phyloP scores from a whole-genome alignment of 2,329 filamentous ascomycete genomes.

The Cercospora citrullina region DNA sequence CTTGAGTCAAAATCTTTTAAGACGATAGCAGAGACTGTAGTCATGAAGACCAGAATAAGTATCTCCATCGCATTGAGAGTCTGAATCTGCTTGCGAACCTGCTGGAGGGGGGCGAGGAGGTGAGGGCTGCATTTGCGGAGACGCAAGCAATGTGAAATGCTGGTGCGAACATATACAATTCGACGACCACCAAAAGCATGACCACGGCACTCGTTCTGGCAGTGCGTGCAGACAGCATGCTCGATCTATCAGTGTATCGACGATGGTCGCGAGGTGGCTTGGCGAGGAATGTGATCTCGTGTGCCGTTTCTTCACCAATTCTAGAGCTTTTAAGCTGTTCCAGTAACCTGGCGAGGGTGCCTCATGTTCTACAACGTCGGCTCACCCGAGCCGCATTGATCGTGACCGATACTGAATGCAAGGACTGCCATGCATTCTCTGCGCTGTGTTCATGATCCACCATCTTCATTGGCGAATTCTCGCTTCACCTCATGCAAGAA shows the following conservation, averaged over 20 bases:
- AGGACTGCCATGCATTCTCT: background rate
- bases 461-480: conserved; percentile 28
- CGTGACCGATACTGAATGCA: background rate
- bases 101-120: background rate
- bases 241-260: background rate
- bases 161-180: background rate
- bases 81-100: background rate
- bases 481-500: conserved; percentile 32
- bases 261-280: background rate
- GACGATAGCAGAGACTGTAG: background rate
- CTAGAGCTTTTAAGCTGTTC: background rate
- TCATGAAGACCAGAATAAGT: background rate
- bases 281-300: background rate
- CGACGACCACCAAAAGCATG: background rate
- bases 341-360: background rate
- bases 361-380: background rate
- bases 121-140: background rate
- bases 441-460: background rate
- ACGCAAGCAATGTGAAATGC: background rate
- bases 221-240: background rate
- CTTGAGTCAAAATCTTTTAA: background rate
- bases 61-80: background rate
- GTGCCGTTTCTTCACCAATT: background rate
- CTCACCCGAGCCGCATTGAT: background rate
- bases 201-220: background rate